phyloP scores from a whole-genome alignment of 2,329 filamentous ascomycete genomes.

The Chrysosporium keratinophilum region DNA sequence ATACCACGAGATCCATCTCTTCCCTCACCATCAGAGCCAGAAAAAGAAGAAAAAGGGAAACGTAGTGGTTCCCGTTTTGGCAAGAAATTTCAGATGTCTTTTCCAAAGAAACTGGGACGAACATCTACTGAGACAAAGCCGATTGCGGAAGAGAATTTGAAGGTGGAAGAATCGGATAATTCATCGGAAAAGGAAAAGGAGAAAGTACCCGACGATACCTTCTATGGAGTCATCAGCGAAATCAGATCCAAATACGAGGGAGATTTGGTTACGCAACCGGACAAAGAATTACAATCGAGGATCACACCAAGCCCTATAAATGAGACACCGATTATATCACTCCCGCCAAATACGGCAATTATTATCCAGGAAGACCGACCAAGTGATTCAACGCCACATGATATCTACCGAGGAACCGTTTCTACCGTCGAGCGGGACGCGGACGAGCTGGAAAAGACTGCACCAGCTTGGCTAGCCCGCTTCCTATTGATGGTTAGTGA shows the following conservation, averaged over 20 bases:
- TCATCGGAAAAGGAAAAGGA: conserved; percentile 45
- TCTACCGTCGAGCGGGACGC: conserved; percentile 64
- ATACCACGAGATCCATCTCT: not conserved
- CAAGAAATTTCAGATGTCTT: conserved; percentile 70
- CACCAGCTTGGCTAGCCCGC: conserved; percentile 86
- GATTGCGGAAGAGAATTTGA: conserved; percentile 55
- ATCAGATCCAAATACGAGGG: conserved; percentile 40
- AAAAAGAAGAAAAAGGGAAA: conserved; percentile 49
- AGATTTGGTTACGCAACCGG: conserved; percentile 30
- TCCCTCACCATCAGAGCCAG: conserved; percentile 21
- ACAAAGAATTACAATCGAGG: conserved; percentile 28
- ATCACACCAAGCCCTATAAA: conserved; percentile 36
- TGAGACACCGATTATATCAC: conserved; percentile 37
- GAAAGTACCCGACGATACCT: conserved; percentile 37
- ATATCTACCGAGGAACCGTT: conserved; percentile 85
- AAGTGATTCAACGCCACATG: conserved; percentile 57
- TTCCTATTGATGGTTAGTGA: conserved; percentile 57
- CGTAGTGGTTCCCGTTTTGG: conserved; percentile 55
- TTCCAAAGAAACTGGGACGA: conserved; percentile 69
- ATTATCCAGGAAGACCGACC: conserved; percentile 56
- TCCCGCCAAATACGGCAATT: conserved; percentile 45
- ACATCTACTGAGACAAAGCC: conserved; percentile 59
- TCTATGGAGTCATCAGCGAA: conserved; percentile 38
- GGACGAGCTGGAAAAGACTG: conserved; percentile 73
- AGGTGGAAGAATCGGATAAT: conserved; percentile 46